A percentile compares a stretch with the other conserved stretches of the same genome.
Conservation (phyloP, 441 rosid species). For the Jatropha podagrica region DNA sequence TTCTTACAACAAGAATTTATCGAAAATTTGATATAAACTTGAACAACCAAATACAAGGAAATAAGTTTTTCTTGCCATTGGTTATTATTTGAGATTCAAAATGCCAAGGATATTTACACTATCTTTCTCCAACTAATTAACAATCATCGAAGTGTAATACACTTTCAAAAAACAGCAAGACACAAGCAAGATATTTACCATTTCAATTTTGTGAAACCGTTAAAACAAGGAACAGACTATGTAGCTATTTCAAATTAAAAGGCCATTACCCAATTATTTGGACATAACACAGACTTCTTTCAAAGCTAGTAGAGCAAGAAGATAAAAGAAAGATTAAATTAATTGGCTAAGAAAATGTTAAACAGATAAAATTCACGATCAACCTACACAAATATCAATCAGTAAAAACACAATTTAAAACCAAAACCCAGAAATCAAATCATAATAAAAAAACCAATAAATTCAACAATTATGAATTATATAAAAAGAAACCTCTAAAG, state of each 20-base stretch:
- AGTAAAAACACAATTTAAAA: background rate
- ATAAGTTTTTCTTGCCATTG: background rate
- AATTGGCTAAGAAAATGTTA: background rate
- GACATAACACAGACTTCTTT: background rate
- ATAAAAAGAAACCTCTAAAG: background rate
- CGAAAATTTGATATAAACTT: background rate
- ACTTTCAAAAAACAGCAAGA: background rate
- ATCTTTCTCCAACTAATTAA: background rate
- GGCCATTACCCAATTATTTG: background rate
- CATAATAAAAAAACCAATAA: background rate
- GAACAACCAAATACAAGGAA: background rate
- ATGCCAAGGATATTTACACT: background rate
- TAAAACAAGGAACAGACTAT: background rate
- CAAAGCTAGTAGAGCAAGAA: background rate
- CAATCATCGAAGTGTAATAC: background rate
- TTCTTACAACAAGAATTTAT: background rate
- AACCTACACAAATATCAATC: background rate
- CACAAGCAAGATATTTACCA: background rate
- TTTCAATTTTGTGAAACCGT: too few species aligned
- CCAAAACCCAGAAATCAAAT: slow-evolving; percentile 4
- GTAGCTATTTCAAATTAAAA: background rate
- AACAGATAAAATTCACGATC: background rate
- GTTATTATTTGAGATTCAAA: background rate
- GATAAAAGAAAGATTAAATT: background rate
- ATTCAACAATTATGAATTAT: background rate